phyloP scores from a whole-genome alignment of 1,284 basidiomycete species.

The Wallemia ichthyophaga region DNA sequence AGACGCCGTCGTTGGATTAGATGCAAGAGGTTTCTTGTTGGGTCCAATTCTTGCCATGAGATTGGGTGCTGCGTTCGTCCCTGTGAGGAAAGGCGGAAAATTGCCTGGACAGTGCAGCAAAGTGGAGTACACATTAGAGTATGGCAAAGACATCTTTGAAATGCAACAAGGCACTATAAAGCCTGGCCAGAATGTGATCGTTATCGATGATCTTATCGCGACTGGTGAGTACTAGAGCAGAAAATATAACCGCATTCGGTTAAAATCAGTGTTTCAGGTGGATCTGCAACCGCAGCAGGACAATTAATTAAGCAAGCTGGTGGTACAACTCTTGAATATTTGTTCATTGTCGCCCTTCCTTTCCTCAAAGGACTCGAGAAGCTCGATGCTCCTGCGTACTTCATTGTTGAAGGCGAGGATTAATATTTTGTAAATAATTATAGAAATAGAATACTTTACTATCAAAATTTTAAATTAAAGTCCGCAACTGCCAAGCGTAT shows the following conservation, averaged over 20 bases:
- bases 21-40: slow-evolving; percentile 84
- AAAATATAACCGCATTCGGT: not conserved
- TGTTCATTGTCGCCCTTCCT: slow-evolving; percentile 72
- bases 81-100: slow-evolving; percentile 81
- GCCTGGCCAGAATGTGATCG: slow-evolving; percentile 51
- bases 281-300: slow-evolving; percentile 78
- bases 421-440: slow-evolving; percentile 13
- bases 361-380: slow-evolving; percentile 50
- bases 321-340: slow-evolving; percentile 60
- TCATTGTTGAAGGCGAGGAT: slow-evolving; percentile 45
- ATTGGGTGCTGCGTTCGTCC: slow-evolving; percentile 80
- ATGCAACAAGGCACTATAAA: slow-evolving; percentile 70
- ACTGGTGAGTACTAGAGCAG: slow-evolving; percentile 40
- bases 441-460: too few species aligned
- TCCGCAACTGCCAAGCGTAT: not conserved
- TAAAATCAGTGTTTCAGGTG: slow-evolving; percentile 21
- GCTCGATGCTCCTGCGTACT: slow-evolving; percentile 62
- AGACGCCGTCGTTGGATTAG: slow-evolving; percentile 80
- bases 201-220: slow-evolving; percentile 89
- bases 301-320: slow-evolving; percentile 58
- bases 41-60: slow-evolving; percentile 75
- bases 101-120: slow-evolving; percentile 57
- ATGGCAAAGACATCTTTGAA: slow-evolving; percentile 74
- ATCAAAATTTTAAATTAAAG: too few species aligned
- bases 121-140: slow-evolving; percentile 73